Percentiles rank a stretch among this genome's conserved stretches.
Conservation (phyloP, 441 rosid species). For the Erodium moschatum region DNA sequence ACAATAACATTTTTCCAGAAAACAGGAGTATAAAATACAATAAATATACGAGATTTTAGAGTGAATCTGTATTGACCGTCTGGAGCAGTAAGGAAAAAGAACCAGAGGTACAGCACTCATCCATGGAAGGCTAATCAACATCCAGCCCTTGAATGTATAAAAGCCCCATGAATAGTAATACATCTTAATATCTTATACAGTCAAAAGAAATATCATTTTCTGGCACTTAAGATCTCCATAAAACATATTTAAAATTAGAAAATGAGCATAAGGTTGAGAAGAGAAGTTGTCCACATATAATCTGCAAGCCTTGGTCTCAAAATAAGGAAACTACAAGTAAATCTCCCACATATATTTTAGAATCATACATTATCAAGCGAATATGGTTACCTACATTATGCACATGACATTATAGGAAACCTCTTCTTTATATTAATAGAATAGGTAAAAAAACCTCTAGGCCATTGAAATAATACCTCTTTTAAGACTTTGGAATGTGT, state of each 20-base stretch:
- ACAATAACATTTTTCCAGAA: not conserved
- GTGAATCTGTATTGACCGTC: not conserved
- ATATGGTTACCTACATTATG: not conserved
- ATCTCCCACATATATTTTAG: not conserved
- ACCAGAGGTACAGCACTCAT: constrained; percentile 3
- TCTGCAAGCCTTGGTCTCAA: not conserved
- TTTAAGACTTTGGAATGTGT: not conserved
- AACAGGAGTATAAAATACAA: no score
- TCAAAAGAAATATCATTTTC: not conserved
- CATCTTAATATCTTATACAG: not conserved
- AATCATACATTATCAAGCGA: not conserved
- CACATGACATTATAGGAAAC: not conserved
- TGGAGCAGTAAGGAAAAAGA: constrained; percentile 9
- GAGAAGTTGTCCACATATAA: no score
- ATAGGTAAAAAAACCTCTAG: not conserved
- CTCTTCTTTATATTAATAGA: no score
- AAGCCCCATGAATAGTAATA: not conserved
- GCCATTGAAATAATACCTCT: not conserved
- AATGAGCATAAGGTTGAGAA: no score
- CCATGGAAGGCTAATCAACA: constrained; percentile 7
- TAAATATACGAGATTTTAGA: no score
- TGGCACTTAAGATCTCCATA: not conserved
- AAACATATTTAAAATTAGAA: not conserved
- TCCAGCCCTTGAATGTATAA: not conserved
- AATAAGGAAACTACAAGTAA: not conserved